A percentile compares a stretch with the other conserved stretches of the same genome.
These are phyloP conservation scores for Primulina tabacum DNA, from an alignment of 257 asterid species.

Conservation along the genomic window DNA sequence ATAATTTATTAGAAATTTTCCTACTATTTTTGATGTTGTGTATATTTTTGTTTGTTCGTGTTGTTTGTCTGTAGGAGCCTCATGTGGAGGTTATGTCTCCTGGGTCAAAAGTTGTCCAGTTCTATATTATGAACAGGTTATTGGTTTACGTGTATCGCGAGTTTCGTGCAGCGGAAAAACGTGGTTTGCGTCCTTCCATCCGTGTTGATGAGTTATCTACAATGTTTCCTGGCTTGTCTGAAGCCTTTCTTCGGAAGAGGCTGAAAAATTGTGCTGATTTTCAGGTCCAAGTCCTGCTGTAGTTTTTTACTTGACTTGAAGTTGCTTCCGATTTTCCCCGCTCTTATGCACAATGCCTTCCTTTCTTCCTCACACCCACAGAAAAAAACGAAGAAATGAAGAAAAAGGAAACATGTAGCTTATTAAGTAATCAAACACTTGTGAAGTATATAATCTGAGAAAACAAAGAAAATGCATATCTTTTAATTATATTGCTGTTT, in stretches of 20 bases:
- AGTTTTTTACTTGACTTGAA: background rate
- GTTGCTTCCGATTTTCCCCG: background rate
- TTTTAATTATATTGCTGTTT: conserved; percentile 19
- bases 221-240: conserved; percentile 79
- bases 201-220: conserved; percentile 75
- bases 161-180: conserved; percentile 76
- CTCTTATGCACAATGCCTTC: background rate
- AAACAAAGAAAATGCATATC: conserved; percentile 3
- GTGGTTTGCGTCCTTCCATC: conserved; percentile 75
- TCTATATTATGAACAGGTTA: conserved; percentile 82
- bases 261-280: conserved; percentile 82
- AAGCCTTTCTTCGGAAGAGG: conserved; percentile 76
- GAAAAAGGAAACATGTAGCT: conserved; percentile 3
- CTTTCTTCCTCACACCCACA: background rate
- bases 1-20: conserved; percentile 5
- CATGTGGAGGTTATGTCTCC: conserved; percentile 94
- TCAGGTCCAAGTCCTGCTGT: conserved; percentile 53
- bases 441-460: background rate
- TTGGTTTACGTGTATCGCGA: conserved; percentile 86
- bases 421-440: background rate
- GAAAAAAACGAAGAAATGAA: background rate
- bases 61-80: conserved; percentile 67
- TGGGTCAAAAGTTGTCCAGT: conserved; percentile 80
- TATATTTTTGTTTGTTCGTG: conserved; percentile 27
- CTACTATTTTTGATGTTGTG: conserved; percentile 17